These are phyloP conservation scores for Sambucus nigra DNA, from an alignment of 129 eudicot genomes.

Conservation along the genomic window DNA sequence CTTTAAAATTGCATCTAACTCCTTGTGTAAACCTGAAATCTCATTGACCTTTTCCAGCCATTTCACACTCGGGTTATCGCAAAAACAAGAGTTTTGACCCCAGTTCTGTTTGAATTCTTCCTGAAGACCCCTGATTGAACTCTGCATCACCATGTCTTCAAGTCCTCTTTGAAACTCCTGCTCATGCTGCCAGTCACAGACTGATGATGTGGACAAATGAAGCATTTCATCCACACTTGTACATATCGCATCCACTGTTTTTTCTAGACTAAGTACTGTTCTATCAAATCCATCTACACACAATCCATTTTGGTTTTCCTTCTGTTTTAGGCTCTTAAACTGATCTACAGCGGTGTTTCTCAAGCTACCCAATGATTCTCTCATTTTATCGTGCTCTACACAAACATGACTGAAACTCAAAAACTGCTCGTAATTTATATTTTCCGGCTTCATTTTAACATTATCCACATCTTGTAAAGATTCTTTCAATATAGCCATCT, in stretches of 20 bases:
- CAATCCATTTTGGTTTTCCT: slow-evolving; percentile 23
- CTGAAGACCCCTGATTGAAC: slow-evolving; percentile 22
- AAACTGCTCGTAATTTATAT: slow-evolving; percentile 8
- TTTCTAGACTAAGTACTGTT: slow-evolving; percentile 30
- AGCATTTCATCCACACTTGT: slow-evolving; percentile 30
- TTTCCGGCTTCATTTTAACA: slow-evolving; percentile 4
- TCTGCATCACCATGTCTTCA: slow-evolving; percentile 46
- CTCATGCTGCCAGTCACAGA: slow-evolving; percentile 33
- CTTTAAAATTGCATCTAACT: slow-evolving; percentile 49
- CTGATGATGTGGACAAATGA: slow-evolving; percentile 24
- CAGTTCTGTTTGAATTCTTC: slow-evolving; percentile 39
- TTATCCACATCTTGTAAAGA: slow-evolving; percentile 10
- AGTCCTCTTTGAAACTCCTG: slow-evolving; percentile 30
- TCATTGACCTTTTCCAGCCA: slow-evolving; percentile 48
- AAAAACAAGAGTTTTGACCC: slow-evolving; percentile 18
- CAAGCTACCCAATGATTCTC: slow-evolving; percentile 23
- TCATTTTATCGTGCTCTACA: slow-evolving; percentile 33
- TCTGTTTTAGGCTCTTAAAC: slow-evolving; percentile 38
- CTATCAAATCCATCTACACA: slow-evolving; percentile 28
- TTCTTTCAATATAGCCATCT: slow-evolving; percentile 41
- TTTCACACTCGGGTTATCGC: slow-evolving; percentile 23
- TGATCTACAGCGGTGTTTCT: slow-evolving; percentile 29
- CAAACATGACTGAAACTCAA: slow-evolving; percentile 12
- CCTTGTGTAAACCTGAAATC: slow-evolving; percentile 40
- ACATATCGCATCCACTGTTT: slow-evolving; percentile 37